These are phyloP conservation scores for Gracilaria gracilis DNA, from an alignment of 23 red algal species.

Conservation along the genomic window DNA sequence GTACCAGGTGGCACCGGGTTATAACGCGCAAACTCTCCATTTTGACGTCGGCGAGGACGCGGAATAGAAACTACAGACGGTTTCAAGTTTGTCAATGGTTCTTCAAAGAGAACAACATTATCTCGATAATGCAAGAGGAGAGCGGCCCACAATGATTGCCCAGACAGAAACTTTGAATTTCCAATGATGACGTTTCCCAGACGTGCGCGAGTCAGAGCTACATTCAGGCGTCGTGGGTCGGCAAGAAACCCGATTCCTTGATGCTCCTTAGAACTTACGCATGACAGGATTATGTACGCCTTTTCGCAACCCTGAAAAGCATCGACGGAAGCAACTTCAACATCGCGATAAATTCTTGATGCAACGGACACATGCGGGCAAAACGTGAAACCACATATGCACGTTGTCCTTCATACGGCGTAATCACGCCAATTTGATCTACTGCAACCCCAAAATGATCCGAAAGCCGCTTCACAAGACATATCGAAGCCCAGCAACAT, in stretches of 20 bases:
- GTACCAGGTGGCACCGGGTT: constrained; percentile 56
- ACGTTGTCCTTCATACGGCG: constrained; percentile 91
- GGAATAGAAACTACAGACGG: constrained; percentile 63
- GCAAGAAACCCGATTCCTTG: constrained; percentile 95
- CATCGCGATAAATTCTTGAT: constrained; percentile 88
- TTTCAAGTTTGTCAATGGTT: constrained; percentile 84
- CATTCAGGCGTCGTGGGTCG: constrained; percentile 96
- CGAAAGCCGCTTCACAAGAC: constrained; percentile 84
- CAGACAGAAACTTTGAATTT: constrained; percentile 80
- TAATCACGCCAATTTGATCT: constrained; percentile 79
- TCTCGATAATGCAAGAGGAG: constrained; percentile 82
- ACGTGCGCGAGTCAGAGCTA: constrained; percentile 91
- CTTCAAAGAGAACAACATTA: constrained; percentile 79
- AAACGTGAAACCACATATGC: constrained; percentile 91
- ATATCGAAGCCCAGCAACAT: constrained; percentile 66
- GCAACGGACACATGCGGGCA: constrained; percentile 78
- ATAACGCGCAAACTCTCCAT: constrained; percentile 72
- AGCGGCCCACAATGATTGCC: constrained; percentile 79
- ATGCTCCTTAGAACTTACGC: constrained; percentile 86
- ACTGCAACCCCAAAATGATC: constrained; percentile 88
- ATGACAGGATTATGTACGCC: constrained; percentile 90
- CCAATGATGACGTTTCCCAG: constrained; percentile 84
- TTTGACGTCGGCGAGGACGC: constrained; percentile 73
- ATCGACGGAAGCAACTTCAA: constrained; percentile 95
- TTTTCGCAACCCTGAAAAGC: constrained; percentile 98